phyloP scores from a whole-genome alignment of 2,329 filamentous ascomycete species.

The Penicillium sclerotiorum region DNA sequence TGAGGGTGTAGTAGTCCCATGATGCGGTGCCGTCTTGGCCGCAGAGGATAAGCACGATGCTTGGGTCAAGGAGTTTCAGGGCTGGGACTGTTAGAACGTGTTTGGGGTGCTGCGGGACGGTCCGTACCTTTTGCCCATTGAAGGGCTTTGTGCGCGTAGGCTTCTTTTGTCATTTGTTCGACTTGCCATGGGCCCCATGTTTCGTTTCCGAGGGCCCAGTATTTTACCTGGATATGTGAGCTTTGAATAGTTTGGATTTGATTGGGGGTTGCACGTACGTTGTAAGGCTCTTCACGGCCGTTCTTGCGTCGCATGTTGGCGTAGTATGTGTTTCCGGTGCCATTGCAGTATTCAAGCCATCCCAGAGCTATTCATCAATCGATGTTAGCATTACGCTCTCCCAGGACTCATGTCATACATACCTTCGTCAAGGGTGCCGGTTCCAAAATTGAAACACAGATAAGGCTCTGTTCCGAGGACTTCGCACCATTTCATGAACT shows the following conservation, averaged over 20 bases:
- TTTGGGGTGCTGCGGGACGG: not conserved
- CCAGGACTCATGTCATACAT: too few relatives aligned
- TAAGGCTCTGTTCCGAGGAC: conserved; percentile 76
- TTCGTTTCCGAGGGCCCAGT: conserved; percentile 83
- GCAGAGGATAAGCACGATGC: conserved; percentile 70
- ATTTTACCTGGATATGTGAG: conserved; percentile 59
- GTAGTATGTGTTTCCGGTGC: conserved; percentile 74
- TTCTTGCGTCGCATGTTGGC: conserved; percentile 77
- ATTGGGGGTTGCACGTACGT: conserved; percentile 41
- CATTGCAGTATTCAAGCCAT: conserved; percentile 88
- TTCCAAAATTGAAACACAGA: conserved; percentile 79
- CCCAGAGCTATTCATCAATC: conserved; percentile 56
- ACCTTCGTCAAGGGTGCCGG: conserved; percentile 64
- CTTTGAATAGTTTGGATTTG: conserved; percentile 7
- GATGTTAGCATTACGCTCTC: too few relatives aligned
- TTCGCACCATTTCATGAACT: conserved; percentile 82
- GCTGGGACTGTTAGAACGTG: conserved; percentile 26
- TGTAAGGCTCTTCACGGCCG: conserved; percentile 75
- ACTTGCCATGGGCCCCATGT: conserved; percentile 64
- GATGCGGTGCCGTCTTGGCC: conserved; percentile 68
- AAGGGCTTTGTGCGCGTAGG: conserved; percentile 60
- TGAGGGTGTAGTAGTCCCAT: conserved; percentile 75
- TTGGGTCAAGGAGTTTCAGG: conserved; percentile 60
- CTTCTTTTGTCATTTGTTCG: conserved; percentile 61
- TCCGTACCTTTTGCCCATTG: conserved; percentile 61